phyloP scores from a whole-genome alignment of 192 early-diverging fungal species.

The Rhizoclosmatium sp. region DNA sequence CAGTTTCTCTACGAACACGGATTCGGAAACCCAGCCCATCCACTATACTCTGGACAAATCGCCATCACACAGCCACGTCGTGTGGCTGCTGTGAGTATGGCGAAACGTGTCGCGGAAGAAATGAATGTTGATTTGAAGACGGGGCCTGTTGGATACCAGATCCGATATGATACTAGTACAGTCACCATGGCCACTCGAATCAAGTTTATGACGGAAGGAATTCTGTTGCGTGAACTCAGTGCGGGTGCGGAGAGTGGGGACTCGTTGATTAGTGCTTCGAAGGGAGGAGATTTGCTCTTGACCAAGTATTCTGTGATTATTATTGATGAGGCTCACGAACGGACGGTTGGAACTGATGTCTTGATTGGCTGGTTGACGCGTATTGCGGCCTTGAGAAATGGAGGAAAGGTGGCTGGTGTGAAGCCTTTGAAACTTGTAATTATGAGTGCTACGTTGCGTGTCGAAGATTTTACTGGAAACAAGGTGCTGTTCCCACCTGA shows the following conservation, averaged over 20 bases:
- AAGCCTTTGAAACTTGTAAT: slow-evolving; percentile 92
- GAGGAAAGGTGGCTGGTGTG: slow-evolving; percentile 55
- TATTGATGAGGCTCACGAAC: slow-evolving; percentile 99
- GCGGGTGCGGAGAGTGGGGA: slow-evolving; percentile 23
- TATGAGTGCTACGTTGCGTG: slow-evolving; percentile 98
- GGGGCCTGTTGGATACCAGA: slow-evolving; percentile 78
- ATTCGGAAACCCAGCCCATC: slow-evolving; percentile 84
- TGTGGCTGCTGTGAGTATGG: slow-evolving; percentile 97
- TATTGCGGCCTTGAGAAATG: slow-evolving; percentile 80
- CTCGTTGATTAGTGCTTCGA: background rate
- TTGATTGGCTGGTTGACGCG: slow-evolving; percentile 95
- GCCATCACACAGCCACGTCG: slow-evolving; percentile 98
- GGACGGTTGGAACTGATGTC: slow-evolving; percentile 97
- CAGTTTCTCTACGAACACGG: slow-evolving; percentile 98
- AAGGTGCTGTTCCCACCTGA: slow-evolving; percentile 70
- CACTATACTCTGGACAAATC: slow-evolving; percentile 82
- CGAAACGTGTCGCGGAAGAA: slow-evolving; percentile 92
- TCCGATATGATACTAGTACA: slow-evolving; percentile 89
- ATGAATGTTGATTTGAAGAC: slow-evolving; percentile 70
- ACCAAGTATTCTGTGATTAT: slow-evolving; percentile 94
- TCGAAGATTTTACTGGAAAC: slow-evolving; percentile 94
- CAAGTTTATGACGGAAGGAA: slow-evolving; percentile 99
- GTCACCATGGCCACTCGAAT: slow-evolving; percentile 79
- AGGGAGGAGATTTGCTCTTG: slow-evolving; percentile 82
- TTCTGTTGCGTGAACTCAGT: slow-evolving; percentile 90